Conservation (phyloP, 2,329 filamentous ascomycete species). For the Aspergillus sojae region DNA sequence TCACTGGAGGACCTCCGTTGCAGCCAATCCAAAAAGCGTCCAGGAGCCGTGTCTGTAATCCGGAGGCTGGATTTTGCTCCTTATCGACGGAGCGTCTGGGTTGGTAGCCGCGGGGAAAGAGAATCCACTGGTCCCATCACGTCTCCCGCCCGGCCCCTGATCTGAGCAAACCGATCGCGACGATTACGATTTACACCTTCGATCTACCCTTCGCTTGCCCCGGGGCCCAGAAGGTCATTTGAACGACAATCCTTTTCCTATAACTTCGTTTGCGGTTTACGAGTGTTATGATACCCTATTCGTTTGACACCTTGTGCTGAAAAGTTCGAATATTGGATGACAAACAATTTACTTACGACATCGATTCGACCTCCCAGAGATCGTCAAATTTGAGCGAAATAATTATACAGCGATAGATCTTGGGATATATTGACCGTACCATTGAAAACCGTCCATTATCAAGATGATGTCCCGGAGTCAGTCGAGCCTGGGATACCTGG, state of each 20-base stretch:
- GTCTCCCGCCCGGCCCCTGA: constrained; percentile 15
- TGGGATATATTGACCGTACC: background rate
- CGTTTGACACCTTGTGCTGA: constrained; percentile 14
- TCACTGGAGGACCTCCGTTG: background rate
- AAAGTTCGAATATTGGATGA: constrained; percentile 4
- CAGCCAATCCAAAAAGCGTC: background rate
- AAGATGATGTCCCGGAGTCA: constrained; percentile 44
- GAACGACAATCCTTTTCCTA: background rate
- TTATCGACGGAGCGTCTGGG: constrained; percentile 11
- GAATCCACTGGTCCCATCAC: constrained; percentile 9
- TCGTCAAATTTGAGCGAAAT: background rate
- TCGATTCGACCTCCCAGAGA: background rate
- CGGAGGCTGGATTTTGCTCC: constrained; percentile 4
- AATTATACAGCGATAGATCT: background rate
- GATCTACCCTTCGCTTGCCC: background rate
- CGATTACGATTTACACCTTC: constrained; percentile 1
- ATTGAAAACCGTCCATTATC: constrained; percentile 13
- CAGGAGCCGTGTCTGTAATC: background rate
- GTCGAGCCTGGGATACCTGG: constrained; percentile 41
- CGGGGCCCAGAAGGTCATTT: background rate
- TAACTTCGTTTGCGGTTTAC: constrained; percentile 4
- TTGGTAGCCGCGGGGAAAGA: constrained; percentile 18
- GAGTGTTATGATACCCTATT: constrained; percentile 19
- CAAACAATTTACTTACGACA: background rate
- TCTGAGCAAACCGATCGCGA: constrained; percentile 8